phyloP scores from a whole-genome alignment of 2,329 filamentous ascomycete species.

The Colletotrichum simmondsii region DNA sequence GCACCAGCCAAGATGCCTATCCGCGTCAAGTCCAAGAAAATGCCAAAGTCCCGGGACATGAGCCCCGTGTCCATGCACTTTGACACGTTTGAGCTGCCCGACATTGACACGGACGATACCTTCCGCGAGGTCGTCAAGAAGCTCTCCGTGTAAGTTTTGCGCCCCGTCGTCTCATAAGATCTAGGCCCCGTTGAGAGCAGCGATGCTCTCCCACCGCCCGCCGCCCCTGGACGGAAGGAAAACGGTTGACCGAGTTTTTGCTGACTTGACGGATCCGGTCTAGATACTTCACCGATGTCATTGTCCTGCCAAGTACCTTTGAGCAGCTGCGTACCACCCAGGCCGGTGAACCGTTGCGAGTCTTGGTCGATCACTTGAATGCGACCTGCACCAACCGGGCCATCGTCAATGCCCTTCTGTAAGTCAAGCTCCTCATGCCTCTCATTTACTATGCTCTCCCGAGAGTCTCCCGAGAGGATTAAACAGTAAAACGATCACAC shows the following conservation, averaged over 20 bases:
- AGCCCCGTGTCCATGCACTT: constrained; percentile 48
- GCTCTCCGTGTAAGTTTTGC: constrained; percentile 65
- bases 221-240: neutral
- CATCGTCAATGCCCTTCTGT: constrained; percentile 80
- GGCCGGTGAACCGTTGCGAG: constrained; percentile 66
- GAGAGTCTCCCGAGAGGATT: neutral
- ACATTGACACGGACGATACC: constrained; percentile 66
- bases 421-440: constrained; percentile 46
- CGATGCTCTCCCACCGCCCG: neutral
- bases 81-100: constrained; percentile 58
- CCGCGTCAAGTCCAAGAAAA: constrained; percentile 47
- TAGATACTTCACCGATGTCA: constrained; percentile 71
- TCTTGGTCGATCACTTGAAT: constrained; percentile 73
- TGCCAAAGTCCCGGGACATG: constrained; percentile 43
- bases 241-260: neutral
- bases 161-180: neutral
- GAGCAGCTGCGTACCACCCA: constrained; percentile 78
- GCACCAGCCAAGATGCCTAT: constrained; percentile 46
- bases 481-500: neutral
- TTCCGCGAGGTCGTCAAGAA: constrained; percentile 76
- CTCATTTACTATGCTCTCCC: neutral
- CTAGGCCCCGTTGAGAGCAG: neutral
- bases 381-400: constrained; percentile 73
- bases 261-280: constrained; percentile 30
- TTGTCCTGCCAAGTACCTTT: constrained; percentile 75